Evolutionary conservation across 2,329 filamentous ascomycete genomes (phyloP).

Genomic region (Drechslera avenae): DNA sequence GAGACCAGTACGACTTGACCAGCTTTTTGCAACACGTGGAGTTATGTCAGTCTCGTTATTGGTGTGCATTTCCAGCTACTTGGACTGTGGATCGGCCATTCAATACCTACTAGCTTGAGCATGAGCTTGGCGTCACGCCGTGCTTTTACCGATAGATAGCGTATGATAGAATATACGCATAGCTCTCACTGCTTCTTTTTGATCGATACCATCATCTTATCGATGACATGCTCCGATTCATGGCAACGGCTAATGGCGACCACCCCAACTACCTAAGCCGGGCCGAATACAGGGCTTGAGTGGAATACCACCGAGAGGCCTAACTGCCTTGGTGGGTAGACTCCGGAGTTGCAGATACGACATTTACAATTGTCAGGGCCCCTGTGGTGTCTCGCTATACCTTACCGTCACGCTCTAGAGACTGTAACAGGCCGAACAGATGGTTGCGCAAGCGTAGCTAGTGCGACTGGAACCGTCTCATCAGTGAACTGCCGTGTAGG

Average conservation of each 20-base stretch:
- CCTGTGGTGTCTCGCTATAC: no score
- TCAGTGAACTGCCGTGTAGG: no score
- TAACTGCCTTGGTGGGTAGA: no score
- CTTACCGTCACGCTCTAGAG: no score
- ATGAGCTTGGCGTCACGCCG: neutral
- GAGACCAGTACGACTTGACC: no score
- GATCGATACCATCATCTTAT: neutral
- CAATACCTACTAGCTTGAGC: neutral
- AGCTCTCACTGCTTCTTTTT: neutral
- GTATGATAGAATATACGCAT: neutral
- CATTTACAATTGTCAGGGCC: neutral
- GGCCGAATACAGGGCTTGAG: conserved; percentile 1
- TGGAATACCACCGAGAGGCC: neutral
- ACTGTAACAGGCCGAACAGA: neutral
- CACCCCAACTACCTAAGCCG: neutral
- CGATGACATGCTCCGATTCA: neutral
- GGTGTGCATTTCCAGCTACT: neutral
- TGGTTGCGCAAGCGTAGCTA: neutral
- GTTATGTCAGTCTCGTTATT: neutral
- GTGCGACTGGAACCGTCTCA: no score
- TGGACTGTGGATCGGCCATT: neutral
- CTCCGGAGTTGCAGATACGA: neutral
- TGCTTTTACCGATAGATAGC: neutral
- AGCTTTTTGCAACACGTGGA: no score
- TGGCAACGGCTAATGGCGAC: neutral